Base-by-base conservation (phyloP, 305 asterid species). In the Fraxinus ornus region DNA sequence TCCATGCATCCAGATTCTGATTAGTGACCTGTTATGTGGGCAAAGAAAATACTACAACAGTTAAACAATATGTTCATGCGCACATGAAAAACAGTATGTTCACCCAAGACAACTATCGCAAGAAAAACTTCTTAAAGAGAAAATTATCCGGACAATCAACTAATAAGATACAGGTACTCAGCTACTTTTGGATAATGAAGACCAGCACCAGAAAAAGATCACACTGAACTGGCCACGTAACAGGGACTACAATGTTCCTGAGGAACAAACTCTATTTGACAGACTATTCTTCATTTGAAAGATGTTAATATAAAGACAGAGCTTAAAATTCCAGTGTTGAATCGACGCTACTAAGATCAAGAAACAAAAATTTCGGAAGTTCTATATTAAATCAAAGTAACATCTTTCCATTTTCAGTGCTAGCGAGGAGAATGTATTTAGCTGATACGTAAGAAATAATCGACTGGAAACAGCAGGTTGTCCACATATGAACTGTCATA, bases 1-100 rank as follows among this genome's bases (percentile, higher is more conserved):
- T 89, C 95, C 98, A 93, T 49, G 86, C 93, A 87, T 97, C 98
- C 87, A 93, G 88, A 83, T 93, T 91, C 86, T 94, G 98, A 88
- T 93, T 98, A 24, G 93, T 91, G 82, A 92, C 99, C 99, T 97
- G 94, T 85, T 82, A 84, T 62, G 81, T 62, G 78, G 84, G 77
- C 68, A 57, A 78, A 0, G 77, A 60, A 37, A 80, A 39, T 62
- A 26, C 19, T 35, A 8, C 71, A 78, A 39, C 66, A 80, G 78
- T 28, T 78, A 76, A 76, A 85, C 26, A 71, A 79, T 30, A 83
- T 80, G 79, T 70, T 49, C 17, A 62, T 71, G 77, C 41, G 72
- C 64, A 57, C 19, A 52, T 52, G 22, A 9, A 52, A 78, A 76
- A 85, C 44, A 32, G 80, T 24, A 83, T 74, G 78, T 21, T 47